Base-by-base conservation (phyloP, 2,329 filamentous ascomycete species). In the Xylaria sp. region DNA sequence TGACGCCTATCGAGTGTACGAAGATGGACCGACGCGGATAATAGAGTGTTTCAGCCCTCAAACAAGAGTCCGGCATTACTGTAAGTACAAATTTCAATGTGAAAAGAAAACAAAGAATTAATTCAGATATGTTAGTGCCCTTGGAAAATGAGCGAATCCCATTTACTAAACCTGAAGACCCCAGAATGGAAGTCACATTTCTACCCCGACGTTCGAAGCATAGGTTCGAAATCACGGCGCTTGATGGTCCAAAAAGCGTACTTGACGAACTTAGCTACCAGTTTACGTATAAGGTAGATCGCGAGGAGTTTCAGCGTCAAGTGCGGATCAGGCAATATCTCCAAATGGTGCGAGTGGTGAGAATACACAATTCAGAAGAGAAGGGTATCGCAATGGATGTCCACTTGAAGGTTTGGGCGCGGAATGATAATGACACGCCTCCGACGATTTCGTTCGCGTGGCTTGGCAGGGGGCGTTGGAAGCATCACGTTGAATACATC, bases 361-460 rank as follows among this genome's bases (percentile, higher is more conserved):
- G 53, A 28, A 64, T 74, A 65, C 68, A 72, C 52, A 73, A 52
- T 4, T 62, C 55, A 8, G 32, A n/a, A 25, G 68, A 66, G 30
- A 70, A 55, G 25, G 52, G 71, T 15, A 69, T 73, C 23, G 72
- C 73, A 1, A 66, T 66, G 13, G 57, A 62, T 10, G 39, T 71
- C 3, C 72, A 74, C 48, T 41, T 73, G 23, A 73, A 73, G 43
- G 62, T 74, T n/a, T 74, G 73, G 73, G 50, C 65, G 10, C 63
- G 65, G 18, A 62, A 61, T 41, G 60, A 66, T 4, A 65, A 66
- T 6, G 67, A 72, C 20, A 53, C 66, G 12, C 53, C 68, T 23
- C 71, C 73, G n/a, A 74, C 72, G 9, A 67, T 75, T 23, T 73
- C 73, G 0, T 75, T 75, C 46, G 70, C 72, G 2, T 66, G 63